Conservation (phyloP, 805 yeast species). For the Lipomyces spencermartinsiae region DNA sequence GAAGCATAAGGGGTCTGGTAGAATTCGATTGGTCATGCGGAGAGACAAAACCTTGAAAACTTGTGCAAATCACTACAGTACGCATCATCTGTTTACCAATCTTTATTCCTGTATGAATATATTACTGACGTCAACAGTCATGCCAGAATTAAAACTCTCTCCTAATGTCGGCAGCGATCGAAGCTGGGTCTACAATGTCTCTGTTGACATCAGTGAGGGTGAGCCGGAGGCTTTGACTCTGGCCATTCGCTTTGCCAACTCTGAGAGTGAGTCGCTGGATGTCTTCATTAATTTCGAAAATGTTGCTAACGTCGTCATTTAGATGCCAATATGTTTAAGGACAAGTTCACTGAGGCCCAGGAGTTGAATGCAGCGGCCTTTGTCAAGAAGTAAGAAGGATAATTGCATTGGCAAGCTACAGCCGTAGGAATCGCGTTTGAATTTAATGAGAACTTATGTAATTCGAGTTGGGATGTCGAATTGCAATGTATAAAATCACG, state of each 20-base stretch:
- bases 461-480: background rate
- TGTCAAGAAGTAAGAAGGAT: constrained; percentile 20
- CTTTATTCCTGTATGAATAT: background rate
- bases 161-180: constrained; percentile 97
- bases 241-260: constrained; percentile 83
- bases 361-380: constrained; percentile 58
- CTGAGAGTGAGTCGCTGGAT: constrained; percentile 45
- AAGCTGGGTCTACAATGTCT: constrained; percentile 96
- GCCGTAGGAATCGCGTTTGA: background rate
- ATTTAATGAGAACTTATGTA: background rate
- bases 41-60: constrained; percentile 98
- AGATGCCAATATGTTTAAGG: constrained; percentile 92
- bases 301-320: constrained; percentile 48
- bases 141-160: constrained; percentile 55
- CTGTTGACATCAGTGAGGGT: constrained; percentile 95
- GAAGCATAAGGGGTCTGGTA: constrained; percentile 80
- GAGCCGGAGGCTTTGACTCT: constrained; percentile 94
- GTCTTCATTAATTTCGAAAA: background rate
- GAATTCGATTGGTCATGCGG: constrained; percentile 95
- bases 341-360: constrained; percentile 86
- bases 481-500: background rate
- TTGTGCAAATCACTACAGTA: constrained; percentile 93
- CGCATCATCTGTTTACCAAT: constrained; percentile 12
- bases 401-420: background rate
- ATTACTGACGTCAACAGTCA: constrained; percentile 23